Base-by-base conservation (phyloP, 179 eudicot species). In the Gypsophila paniculata region DNA sequence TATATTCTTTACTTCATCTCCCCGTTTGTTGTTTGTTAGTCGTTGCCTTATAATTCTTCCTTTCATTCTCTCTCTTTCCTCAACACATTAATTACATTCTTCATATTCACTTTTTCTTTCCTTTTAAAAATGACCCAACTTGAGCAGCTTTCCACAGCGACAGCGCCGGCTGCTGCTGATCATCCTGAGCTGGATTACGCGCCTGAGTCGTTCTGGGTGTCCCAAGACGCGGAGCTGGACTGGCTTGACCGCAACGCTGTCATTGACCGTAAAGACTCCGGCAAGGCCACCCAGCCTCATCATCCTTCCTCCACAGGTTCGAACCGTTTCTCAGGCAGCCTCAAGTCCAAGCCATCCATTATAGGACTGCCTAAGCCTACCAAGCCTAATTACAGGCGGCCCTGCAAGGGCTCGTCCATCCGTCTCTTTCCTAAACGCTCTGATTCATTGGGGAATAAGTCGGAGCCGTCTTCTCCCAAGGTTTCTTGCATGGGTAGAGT, bases 401-500 rank as follows among this genome's bases (percentile, higher is more conserved):
- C 70, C 9, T 58, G 70, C 19, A 80, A 74, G 63, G 84, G 85
- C 44, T 65, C 81, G 25, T 81, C 66, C 17, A 65, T 87, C 8
- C 76, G 80, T 36, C 61, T 90, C 14, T 89, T 93, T 34, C 93
- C 93, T 8, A 91, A 88, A 51, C 82, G 87, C 49, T 70, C 88
- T 14, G 82, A 60, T 0, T 18, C 73, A 4, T 70, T 79, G 0
- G 79, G 81, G 4, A 77, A 80, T 2, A 88, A 88, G 58, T 46
- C 84, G 66, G 76, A 92, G 65, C 96, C 96, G 48, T 79, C 87
- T 3, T 92, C 98, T 6, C 97, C 96, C 4, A 91, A 91, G 80
- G 97, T 91, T 4, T 90, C 97, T 6, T 91, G 96, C 62, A 88
- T 92, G 69, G 96, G 98, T 0, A 79, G 96, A 46, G 98, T 92